Conservation (phyloP, 2,329 filamentous ascomycete genomes). For the Dothideomycetes sp. region DNA sequence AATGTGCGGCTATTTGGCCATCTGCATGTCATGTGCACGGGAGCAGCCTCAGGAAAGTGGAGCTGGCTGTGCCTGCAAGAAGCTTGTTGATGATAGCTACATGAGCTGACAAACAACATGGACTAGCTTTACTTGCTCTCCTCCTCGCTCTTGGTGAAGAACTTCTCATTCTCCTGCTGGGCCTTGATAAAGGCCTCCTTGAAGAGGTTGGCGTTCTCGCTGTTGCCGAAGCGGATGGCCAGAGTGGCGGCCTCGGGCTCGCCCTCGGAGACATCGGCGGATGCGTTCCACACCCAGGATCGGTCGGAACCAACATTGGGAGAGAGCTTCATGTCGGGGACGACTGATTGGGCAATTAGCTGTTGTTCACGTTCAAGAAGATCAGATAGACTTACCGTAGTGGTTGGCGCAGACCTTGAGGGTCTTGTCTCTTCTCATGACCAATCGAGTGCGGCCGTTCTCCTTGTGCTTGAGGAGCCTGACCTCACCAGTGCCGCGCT, state of each 20-base stretch:
- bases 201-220: slow-evolving; percentile 94
- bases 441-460: slow-evolving; percentile 92
- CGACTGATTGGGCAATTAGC: slow-evolving; percentile 58
- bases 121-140: not conserved
- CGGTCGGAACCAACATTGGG: slow-evolving; percentile 97
- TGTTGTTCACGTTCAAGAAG: no score
- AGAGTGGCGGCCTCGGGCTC: slow-evolving; percentile 93
- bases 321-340: slow-evolving; percentile 96
- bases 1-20: no score
- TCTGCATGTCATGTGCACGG: no score
- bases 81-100: not conserved
- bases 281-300: slow-evolving; percentile 98
- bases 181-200: slow-evolving; percentile 97
- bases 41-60: no score
- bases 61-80: not conserved
- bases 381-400: slow-evolving; percentile 64
- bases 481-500: slow-evolving; percentile 94
- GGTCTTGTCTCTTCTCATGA: slow-evolving; percentile 99
- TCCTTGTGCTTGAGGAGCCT: slow-evolving; percentile 97
- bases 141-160: slow-evolving; percentile 45
- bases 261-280: slow-evolving; percentile 94
- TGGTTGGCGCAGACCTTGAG: slow-evolving; percentile 99
- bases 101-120: not conserved
- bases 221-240: slow-evolving; percentile 95
- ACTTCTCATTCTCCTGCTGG: slow-evolving; percentile 85